Evolutionary conservation across 2,329 filamentous ascomycete species (phyloP), one percentile per base, ranked within the genome.

Genomic region (Sphaerulina populicola): DNA sequence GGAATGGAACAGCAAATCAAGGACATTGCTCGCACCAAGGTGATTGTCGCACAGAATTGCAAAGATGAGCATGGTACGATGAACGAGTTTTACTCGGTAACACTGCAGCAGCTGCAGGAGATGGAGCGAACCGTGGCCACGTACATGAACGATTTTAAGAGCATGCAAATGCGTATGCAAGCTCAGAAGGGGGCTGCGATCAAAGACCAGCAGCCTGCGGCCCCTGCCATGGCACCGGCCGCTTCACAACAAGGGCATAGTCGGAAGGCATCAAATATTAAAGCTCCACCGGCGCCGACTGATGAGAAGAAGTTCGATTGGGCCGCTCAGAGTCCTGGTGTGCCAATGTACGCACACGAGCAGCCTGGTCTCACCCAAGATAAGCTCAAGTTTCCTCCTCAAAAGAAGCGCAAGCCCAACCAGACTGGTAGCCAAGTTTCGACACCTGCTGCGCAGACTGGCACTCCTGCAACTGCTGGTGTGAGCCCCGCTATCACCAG

Each of bases 321-420:
- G 63, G 55, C 57, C 6, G 55, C 55, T 5, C 51, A 62, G 18
- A 64, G 62, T 48, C 78, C 78, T 12, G 79, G 79, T 21, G 72
- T 80, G 51, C 78, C 80, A 7, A 74, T 75, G 54, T 78, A 77
- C 46, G 78, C 79, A 50, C 72, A 71, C 7, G 55, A 56, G 18
- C 70, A 72, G 15, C 73, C 72, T 15, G 71, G 73, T 44, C 71
- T 82, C 44, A 78, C 74, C 4, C 72, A 74, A 9, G 76, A 78
- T 45, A 77, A 80, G 56, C 71, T 83, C 42, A 76, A 79, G 42
- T 66, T 82, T 21, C 80, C 79, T 14, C 72, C 75, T 2, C 70
- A 72, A 50, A 83, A 82, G 69, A 77, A 73, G 60, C 72, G 74
- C 47, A 80, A 78, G 69, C 64, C 70, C 31, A 70, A 69, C 35